These are phyloP conservation scores for Nannizziopsis barbatae DNA, from an alignment of 2,329 filamentous ascomycete genomes.

Conservation along the genomic window DNA sequence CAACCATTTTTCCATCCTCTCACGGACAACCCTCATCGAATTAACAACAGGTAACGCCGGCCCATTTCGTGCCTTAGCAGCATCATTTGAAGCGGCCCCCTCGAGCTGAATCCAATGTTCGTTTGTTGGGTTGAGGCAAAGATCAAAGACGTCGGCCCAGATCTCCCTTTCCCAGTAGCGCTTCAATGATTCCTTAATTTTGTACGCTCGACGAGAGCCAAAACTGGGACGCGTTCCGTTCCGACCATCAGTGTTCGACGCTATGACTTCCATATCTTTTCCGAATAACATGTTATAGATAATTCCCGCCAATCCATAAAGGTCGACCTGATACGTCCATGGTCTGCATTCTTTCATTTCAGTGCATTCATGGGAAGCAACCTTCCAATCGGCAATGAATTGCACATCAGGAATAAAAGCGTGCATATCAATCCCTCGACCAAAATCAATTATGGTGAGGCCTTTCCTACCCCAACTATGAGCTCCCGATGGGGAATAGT, in stretches of 20 bases:
- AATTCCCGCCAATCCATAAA: constrained; percentile 80
- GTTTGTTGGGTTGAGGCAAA: constrained; percentile 65
- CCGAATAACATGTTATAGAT: constrained; percentile 86
- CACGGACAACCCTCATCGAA: constrained; percentile 57
- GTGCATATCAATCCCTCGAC: constrained; percentile 85
- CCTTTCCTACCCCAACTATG: constrained; percentile 73
- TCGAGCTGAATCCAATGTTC: constrained; percentile 53
- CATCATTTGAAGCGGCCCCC: neutral
- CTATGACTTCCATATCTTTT: constrained; percentile 75
- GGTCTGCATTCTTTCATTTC: constrained; percentile 90
- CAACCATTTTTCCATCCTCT: constrained; percentile 76
- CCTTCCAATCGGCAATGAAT: constrained; percentile 95
- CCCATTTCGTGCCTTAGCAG: constrained; percentile 26
- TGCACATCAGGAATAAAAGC: constrained; percentile 64
- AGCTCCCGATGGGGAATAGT: constrained; percentile 62
- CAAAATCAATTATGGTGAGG: constrained; percentile 84
- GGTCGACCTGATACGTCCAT: constrained; percentile 97
- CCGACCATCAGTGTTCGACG: constrained; percentile 26
- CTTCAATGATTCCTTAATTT: constrained; percentile 72
- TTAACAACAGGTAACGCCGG: constrained; percentile 59
- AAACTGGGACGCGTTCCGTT: constrained; percentile 15
- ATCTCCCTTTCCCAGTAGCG: constrained; percentile 94
- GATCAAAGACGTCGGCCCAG: constrained; percentile 71
- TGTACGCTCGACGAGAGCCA: constrained; percentile 53
- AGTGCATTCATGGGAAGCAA: constrained; percentile 72